Conservation (phyloP, 169 alveolate genomes). For the Blepharisma undulans region DNA sequence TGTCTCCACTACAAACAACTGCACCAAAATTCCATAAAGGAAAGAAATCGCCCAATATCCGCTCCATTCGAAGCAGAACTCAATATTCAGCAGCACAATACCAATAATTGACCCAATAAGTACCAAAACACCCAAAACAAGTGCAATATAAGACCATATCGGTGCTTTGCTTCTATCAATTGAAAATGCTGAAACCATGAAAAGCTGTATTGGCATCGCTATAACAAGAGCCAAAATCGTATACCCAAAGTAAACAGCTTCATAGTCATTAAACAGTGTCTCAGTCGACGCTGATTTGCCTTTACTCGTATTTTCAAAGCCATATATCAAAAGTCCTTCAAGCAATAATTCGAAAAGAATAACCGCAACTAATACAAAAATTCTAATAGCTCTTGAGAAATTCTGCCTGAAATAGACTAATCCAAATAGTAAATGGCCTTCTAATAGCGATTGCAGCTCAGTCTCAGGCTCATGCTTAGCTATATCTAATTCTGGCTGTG, state of each 20-base stretch:
- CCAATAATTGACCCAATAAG: background rate
- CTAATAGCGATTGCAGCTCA: background rate
- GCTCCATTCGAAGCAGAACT: slow-evolving; percentile 3
- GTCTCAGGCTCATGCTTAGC: background rate
- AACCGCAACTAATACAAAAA: background rate
- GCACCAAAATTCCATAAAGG: background rate
- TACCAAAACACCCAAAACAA: background rate
- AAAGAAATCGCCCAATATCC: background rate
- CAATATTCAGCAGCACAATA: background rate
- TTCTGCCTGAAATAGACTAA: background rate
- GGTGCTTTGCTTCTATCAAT: background rate
- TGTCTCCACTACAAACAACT: background rate
- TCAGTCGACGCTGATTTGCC: background rate
- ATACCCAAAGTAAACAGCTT: background rate
- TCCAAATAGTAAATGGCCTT: slow-evolving; percentile 18
- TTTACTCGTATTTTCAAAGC: background rate
- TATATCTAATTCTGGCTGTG: too few species aligned
- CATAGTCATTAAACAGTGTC: background rate
- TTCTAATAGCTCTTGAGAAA: background rate
- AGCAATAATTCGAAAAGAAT: background rate
- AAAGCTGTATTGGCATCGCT: background rate
- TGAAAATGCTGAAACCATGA: background rate
- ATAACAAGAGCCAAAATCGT: background rate
- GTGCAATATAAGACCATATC: background rate
- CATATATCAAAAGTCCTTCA: background rate